A percentile compares a stretch with the other conserved stretches of the same genome.
phyloP scores from a whole-genome alignment of 768 basidiomycete genomes.

The Boletus coccyginus region DNA sequence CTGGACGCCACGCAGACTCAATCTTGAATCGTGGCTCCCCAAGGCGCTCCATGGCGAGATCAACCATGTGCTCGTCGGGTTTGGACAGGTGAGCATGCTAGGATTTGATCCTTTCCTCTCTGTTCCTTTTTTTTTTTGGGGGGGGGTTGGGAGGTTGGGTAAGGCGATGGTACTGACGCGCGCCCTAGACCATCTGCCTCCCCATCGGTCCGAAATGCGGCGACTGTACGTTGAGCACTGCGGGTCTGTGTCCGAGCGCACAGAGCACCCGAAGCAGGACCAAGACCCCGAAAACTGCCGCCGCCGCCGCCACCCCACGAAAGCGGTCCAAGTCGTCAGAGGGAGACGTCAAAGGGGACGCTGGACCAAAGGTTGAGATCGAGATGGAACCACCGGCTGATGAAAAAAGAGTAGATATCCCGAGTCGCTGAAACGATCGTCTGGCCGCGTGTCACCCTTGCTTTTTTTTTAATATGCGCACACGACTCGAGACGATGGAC shows the following conservation, averaged over 20 bases:
- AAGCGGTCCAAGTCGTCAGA: not conserved
- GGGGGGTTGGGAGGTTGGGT: too few relatives aligned
- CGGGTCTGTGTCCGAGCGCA: constrained; percentile 68
- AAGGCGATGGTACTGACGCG: not conserved
- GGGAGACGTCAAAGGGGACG: not conserved
- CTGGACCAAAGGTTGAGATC: constrained; percentile 40
- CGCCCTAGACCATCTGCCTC: constrained; percentile 57
- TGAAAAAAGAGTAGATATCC: not conserved
- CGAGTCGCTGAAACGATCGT: not conserved
- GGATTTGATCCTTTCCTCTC: not conserved
- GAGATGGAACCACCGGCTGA: constrained; percentile 11
- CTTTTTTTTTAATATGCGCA: too few relatives aligned
- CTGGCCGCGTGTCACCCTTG: too few relatives aligned
- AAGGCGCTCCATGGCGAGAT: constrained; percentile 69
- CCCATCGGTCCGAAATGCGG: constrained; percentile 66
- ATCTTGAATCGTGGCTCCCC: constrained; percentile 83
- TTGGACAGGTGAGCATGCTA: constrained; percentile 61
- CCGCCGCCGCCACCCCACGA: not conserved
- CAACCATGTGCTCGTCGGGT: constrained; percentile 79
- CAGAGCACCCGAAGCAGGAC: constrained; percentile 24
- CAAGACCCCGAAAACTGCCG: constrained; percentile 13
- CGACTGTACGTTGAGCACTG: constrained; percentile 53
- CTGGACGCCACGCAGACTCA: constrained; percentile 43
- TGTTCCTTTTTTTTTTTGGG: not conserved
- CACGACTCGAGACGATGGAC: too few relatives aligned